Conservation (phyloP, 2,329 filamentous ascomycete genomes). For the Diplodia scrobiculata region DNA sequence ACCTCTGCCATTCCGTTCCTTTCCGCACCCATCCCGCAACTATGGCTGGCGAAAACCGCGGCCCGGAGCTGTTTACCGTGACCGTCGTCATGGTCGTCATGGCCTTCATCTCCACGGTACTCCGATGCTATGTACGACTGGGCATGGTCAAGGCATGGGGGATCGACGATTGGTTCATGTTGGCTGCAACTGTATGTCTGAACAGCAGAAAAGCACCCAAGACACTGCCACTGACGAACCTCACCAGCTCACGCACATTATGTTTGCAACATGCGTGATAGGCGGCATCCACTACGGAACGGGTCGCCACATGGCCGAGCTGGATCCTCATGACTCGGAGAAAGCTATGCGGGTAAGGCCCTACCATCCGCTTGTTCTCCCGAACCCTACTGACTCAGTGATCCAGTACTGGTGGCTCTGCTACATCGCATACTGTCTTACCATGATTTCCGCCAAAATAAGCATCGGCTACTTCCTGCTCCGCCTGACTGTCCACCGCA, state of each 20-base stretch:
- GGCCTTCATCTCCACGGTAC: conserved; percentile 5
- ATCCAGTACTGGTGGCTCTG: conserved; percentile 29
- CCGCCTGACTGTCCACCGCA: conserved; percentile 12
- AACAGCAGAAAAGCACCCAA: background rate
- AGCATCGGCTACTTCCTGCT: conserved; percentile 22
- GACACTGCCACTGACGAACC: conserved; percentile 35
- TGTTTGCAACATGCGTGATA: conserved; percentile 27
- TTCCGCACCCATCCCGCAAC: background rate
- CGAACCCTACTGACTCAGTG: background rate
- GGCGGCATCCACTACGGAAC: conserved; percentile 29
- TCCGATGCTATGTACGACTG: conserved; percentile 40
- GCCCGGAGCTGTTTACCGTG: conserved; percentile 6
- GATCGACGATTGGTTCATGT: conserved; percentile 44
- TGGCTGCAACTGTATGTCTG: conserved; percentile 10
- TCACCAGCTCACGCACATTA: background rate
- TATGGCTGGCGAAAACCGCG: conserved; percentile 10
- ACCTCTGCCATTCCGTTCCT: background rate
- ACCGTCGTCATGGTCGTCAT: conserved; percentile 9
- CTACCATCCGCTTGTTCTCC: background rate
- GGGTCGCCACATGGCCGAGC: conserved; percentile 33
- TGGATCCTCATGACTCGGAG: conserved; percentile 33
- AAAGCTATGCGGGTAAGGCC: conserved; percentile 34
- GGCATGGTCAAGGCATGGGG: conserved; percentile 43
- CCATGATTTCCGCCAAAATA: conserved; percentile 27
- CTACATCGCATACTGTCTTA: conserved; percentile 28